These are phyloP conservation scores for Hibiscus tridactylites DNA, from an alignment of 345 rosid genomes.

Conservation along the genomic window DNA sequence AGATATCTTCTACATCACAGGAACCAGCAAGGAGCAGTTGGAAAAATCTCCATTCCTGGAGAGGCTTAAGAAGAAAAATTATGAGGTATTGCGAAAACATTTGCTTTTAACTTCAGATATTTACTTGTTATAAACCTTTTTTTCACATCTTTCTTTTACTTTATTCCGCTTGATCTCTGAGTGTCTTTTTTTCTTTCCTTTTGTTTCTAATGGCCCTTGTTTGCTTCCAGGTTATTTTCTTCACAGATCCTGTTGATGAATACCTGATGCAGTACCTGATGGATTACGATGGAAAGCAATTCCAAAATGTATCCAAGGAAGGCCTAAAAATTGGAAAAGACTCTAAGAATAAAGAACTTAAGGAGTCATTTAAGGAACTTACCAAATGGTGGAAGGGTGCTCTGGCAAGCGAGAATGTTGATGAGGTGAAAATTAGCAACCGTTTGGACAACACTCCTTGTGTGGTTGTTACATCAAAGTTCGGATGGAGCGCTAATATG, in stretches of 20 bases:
- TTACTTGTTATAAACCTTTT: not conserved
- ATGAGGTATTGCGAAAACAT: conserved; percentile 39
- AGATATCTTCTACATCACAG: conserved; percentile 91
- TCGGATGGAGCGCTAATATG: conserved; percentile 98
- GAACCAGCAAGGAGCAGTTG: conserved; percentile 80
- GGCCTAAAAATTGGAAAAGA: conserved; percentile 84
- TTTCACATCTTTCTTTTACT: not conserved
- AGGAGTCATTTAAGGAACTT: conserved; percentile 89
- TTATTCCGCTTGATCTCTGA: not conserved
- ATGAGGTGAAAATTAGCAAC: conserved; percentile 83
- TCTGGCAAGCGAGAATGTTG: conserved; percentile 53
- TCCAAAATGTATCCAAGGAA: conserved; percentile 96
- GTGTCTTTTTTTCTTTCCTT: not conserved
- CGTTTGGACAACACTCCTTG: conserved; percentile 92
- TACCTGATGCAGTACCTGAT: conserved; percentile 97
- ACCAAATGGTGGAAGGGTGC: conserved; percentile 89
- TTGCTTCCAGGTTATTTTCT: conserved; percentile 72
- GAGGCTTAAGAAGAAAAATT: conserved; percentile 89
- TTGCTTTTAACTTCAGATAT: not conserved
- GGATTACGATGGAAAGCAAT: conserved; percentile 89
- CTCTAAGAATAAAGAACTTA: conserved; percentile 70
- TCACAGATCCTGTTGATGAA: conserved; percentile 96
- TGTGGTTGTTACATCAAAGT: conserved; percentile 88
- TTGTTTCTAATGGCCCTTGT: not conserved
- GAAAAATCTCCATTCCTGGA: conserved; percentile 96